These are phyloP conservation scores for Ophiosphaerella herpotricha DNA, from an alignment of 2,329 filamentous ascomycete species.

Conservation along the genomic window DNA sequence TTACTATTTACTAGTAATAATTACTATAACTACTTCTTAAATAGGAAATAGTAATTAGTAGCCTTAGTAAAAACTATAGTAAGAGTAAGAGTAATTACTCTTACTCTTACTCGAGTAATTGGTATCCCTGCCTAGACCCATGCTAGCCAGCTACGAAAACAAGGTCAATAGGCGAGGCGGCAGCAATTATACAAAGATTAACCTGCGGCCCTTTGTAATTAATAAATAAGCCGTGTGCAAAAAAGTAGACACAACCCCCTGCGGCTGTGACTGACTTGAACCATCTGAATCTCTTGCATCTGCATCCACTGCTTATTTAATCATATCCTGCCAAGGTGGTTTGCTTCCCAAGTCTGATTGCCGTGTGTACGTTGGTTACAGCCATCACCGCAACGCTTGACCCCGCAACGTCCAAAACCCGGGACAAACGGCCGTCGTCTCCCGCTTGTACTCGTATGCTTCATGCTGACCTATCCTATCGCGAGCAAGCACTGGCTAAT, in stretches of 20 bases:
- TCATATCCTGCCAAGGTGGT: neutral
- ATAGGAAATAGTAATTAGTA: no score
- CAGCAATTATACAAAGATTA: neutral
- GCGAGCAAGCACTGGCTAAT: neutral
- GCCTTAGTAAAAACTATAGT: no score
- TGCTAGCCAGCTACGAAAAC: neutral
- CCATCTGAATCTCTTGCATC: no score
- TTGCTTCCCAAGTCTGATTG: neutral
- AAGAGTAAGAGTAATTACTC: no score
- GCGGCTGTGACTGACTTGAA: no score
- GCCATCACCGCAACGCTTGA: constrained; percentile 41
- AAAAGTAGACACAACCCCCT: no score
- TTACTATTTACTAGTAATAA: no score
- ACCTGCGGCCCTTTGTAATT: neutral
- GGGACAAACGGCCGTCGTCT: constrained; percentile 35
- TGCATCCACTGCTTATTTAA: no score
- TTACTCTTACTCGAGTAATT: no score
- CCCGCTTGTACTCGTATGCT: constrained; percentile 29
- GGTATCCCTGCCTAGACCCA: neutral
- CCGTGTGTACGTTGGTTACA: constrained; percentile 13
- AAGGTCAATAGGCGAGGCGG: neutral
- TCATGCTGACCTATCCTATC: neutral
- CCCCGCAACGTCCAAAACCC: constrained; percentile 46
- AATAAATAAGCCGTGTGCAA: neutral
- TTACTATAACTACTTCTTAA: no score